These are phyloP conservation scores for Rhizopus microsporus DNA, from an alignment of 371 early-diverging fungal species.

Conservation along the genomic window DNA sequence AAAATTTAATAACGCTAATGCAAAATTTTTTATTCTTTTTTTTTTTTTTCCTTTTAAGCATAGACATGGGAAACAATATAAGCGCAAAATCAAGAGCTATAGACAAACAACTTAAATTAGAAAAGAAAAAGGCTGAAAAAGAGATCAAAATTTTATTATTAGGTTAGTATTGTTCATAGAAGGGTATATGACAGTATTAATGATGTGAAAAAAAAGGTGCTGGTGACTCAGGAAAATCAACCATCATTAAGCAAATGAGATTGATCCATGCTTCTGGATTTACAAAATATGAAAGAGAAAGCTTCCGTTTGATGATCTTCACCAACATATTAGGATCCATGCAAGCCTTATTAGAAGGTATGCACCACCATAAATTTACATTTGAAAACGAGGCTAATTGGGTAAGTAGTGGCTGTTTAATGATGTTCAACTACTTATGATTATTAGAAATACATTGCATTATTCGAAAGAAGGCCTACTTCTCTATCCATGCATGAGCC, in stretches of 20 bases:
- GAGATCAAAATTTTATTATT: constrained; percentile 95
- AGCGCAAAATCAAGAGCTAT: constrained; percentile 82
- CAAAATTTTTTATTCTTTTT: constrained; percentile 6
- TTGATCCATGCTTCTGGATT: constrained; percentile 92
- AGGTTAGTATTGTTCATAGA: constrained; percentile 48
- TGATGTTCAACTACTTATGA: background rate
- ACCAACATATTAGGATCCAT: constrained; percentile 87
- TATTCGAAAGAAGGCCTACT: constrained; percentile 28
- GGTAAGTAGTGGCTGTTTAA: constrained; percentile 14
- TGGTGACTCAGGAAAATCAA: constrained; percentile 96
- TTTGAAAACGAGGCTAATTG: constrained; percentile 58
- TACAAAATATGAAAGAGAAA: constrained; percentile 76
- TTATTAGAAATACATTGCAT: constrained; percentile 19
- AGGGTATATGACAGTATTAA: background rate
- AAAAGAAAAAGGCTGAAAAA: constrained; percentile 70
- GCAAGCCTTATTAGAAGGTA: constrained; percentile 86
- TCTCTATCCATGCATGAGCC: constrained; percentile 50
- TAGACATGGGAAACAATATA: constrained; percentile 69
- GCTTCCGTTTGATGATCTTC: constrained; percentile 86
- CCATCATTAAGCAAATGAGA: constrained; percentile 96
- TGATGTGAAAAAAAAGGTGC: constrained; percentile 63
- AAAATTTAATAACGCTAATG: background rate
- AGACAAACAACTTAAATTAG: constrained; percentile 81
- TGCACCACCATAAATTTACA: constrained; percentile 71
- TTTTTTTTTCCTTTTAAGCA: constrained; percentile 7